Percentiles rank a stretch among this genome's conserved stretches.
phyloP scores from a whole-genome alignment of 1,284 basidiomycete genomes.

The Leccinum pachyderme region DNA sequence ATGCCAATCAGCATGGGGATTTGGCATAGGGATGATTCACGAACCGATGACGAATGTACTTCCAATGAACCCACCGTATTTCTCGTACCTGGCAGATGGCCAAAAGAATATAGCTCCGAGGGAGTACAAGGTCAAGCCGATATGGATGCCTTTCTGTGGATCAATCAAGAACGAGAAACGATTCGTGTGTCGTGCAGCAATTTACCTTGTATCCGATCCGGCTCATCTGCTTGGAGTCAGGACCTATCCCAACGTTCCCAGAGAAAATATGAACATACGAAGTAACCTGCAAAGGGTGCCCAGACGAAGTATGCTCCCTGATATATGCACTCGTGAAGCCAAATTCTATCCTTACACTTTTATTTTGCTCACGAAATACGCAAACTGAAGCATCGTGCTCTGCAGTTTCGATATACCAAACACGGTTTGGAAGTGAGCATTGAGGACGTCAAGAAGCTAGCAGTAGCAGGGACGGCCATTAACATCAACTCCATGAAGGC shows the following conservation, averaged over 20 bases:
- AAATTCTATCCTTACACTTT: background rate
- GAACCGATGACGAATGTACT: conserved; percentile 67
- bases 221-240: conserved; percentile 46
- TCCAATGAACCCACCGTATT: conserved; percentile 73
- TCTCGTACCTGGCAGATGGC: conserved; percentile 69
- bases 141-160: conserved; percentile 57
- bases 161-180: conserved; percentile 6
- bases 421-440: conserved; percentile 76
- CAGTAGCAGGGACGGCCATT: conserved; percentile 28
- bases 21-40: conserved; percentile 6
- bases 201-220: conserved; percentile 58
- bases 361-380: conserved; percentile 63
- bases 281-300: conserved; percentile 55
- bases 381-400: conserved; percentile 82
- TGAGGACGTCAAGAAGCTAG: conserved; percentile 81
- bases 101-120: conserved; percentile 78
- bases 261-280: conserved; percentile 37
- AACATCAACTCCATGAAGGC: background rate
- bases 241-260: background rate
- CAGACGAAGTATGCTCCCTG: conserved; percentile 69
- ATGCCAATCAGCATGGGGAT: background rate
- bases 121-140: conserved; percentile 71
- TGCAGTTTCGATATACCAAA: conserved; percentile 74
- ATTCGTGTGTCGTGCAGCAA: background rate
- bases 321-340: background rate